Base-by-base conservation (phyloP, 495 filamentous ascomycete species). In the Delitschia confertaspora region DNA sequence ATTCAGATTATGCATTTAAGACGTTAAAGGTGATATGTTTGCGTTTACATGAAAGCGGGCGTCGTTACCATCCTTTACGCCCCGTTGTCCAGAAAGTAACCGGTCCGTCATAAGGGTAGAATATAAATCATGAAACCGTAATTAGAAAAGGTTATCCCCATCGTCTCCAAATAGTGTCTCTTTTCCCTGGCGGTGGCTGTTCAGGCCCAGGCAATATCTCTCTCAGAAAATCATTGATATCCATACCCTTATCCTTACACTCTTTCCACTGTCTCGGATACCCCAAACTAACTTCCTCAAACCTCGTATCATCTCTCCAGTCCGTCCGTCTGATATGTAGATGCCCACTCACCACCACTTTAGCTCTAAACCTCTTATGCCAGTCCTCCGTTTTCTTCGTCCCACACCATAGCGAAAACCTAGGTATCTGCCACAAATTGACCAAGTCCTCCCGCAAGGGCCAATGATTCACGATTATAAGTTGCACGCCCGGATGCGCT, bases 181-280 rank as follows among this genome's bases (percentile, higher is more conserved):
- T 39, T 41, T 36, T 30, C n/a, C 55, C 51, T 9, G 22, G 3
- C 1, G 53, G 49, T 3, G 49, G 43, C 17, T 13, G 27, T 14
- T 4, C 24, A 13, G 53, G 53, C n/a, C 63, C 63, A 9, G 61
- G 61, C 29, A 64, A 33, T 14, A 65, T 63, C 49, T 65, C 63
- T 19, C 63, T 39, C 23, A 65, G 46, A 16, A 65, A 17, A n/a
- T 57, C 47, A 32, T 65, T 65, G 33, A 65, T 50, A 29, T 58
- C 56, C 31, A 61, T 34, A 6, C 61, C 63, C 3, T 39, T 45
- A 24, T 64, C 61, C 33, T 53, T 54, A 29, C 47, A 51, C 23
- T 64, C 60, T 38, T 64, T 56, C 63, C 63, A 65, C 33, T 65
- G 63, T 27, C 56, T 41, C 21, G 63, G 63, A 40, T 65, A 65